Conservation (phyloP, 106 monocot species). For the Platanthera guangdongensis region DNA sequence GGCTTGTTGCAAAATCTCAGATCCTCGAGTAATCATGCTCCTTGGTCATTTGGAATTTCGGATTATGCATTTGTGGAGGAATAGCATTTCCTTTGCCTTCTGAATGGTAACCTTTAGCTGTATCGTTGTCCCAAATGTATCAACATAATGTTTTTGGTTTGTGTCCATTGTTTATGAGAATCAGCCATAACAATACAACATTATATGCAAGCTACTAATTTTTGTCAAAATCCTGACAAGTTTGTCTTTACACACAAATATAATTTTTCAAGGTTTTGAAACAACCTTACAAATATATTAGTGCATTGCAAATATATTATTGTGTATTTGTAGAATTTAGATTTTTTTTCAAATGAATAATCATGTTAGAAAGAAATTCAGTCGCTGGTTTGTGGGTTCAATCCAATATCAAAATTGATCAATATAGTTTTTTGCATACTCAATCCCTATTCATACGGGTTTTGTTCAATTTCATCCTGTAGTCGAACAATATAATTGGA, state of each 20-base stretch:
- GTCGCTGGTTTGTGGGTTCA: no score
- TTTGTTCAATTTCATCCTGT: no score
- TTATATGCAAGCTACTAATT: not conserved
- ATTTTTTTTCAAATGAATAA: no score
- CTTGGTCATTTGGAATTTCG: not conserved
- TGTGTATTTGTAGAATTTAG: no score
- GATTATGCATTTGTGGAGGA: not conserved
- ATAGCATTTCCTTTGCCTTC: not conserved
- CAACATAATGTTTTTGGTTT: not conserved
- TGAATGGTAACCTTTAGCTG: not conserved
- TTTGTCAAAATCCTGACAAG: not conserved
- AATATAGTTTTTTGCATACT: no score
- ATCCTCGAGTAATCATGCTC: conserved; percentile 22
- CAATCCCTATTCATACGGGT: no score
- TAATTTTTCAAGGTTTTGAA: not conserved
- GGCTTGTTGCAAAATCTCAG: conserved; percentile 54
- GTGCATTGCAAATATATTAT: no score
- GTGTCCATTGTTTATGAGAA: not conserved
- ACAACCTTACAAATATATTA: not conserved
- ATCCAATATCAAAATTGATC: no score
- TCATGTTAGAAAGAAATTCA: no score
- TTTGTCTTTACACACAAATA: not conserved
- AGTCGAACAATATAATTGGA: no score
- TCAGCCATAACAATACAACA: no score
- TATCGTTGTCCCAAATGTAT: not conserved